phyloP scores from a whole-genome alignment of 768 basidiomycete species.

The Lyophyllum semitale region DNA sequence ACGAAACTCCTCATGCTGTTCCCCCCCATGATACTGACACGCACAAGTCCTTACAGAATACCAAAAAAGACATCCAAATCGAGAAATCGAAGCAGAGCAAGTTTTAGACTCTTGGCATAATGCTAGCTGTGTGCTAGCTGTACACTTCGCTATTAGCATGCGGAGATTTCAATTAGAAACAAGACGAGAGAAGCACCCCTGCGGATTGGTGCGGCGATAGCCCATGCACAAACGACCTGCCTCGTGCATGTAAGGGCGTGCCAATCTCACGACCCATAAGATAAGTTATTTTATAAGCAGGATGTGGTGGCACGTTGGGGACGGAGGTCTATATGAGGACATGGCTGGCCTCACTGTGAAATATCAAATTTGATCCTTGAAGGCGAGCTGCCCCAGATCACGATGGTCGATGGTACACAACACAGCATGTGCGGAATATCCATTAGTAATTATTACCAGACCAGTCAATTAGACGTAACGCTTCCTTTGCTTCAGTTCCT shows the following conservation, averaged over 20 bases:
- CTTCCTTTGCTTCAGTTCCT: constrained; percentile 47
- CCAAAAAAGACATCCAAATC: neutral
- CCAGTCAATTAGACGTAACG: constrained; percentile 40
- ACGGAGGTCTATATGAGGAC: neutral
- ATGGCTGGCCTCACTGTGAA: too few species aligned
- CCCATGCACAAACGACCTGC: neutral
- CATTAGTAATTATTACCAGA: constrained; percentile 4
- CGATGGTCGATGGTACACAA: neutral
- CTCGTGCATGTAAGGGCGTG: neutral
- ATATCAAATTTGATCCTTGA: neutral
- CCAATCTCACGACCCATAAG: constrained; percentile 1
- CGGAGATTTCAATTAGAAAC: neutral
- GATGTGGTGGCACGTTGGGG: neutral
- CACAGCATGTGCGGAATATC: neutral
- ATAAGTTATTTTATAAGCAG: neutral
- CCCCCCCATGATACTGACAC: neutral
- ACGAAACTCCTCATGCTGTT: neutral
- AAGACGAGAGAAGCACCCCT: neutral
- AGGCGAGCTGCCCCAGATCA: neutral
- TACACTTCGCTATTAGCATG: neutral
- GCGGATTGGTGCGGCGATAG: neutral
- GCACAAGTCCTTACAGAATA: neutral
- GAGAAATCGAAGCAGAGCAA: neutral
- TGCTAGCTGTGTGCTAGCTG: neutral
- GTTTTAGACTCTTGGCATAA: neutral